phyloP scores from a whole-genome alignment of 768 basidiomycete genomes.

The Rhodosporidiobolus sp. region DNA sequence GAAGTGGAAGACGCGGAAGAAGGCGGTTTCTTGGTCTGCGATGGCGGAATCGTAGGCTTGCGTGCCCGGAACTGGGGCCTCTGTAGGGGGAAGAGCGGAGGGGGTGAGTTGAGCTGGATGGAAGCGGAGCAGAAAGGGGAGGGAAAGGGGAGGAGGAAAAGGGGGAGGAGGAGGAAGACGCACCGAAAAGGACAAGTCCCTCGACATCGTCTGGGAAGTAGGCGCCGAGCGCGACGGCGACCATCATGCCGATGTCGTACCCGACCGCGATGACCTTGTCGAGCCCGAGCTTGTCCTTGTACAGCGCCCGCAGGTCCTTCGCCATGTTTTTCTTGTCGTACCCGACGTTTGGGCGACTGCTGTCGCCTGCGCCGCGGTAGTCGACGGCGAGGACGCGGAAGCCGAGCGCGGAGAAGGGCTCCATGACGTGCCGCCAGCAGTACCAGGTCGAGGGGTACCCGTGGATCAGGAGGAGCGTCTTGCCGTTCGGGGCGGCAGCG shows the following conservation, averaged over 20 bases:
- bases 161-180: neutral
- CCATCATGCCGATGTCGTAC: slow-evolving; percentile 44
- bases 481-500: neutral
- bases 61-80: slow-evolving; percentile 43
- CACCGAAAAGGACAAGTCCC: neutral
- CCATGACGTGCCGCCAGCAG: slow-evolving; percentile 63
- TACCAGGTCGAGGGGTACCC: slow-evolving; percentile 67
- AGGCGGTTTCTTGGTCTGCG: slow-evolving; percentile 21
- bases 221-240: slow-evolving; percentile 31
- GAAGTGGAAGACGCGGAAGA: slow-evolving; percentile 38
- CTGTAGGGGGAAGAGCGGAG: slow-evolving; percentile 4
- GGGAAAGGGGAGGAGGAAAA: neutral
- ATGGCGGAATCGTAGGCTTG: slow-evolving; percentile 32
- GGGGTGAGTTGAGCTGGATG: neutral
- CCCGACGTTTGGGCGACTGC: slow-evolving; percentile 25
- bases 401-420: slow-evolving; percentile 56
- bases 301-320: slow-evolving; percentile 34
- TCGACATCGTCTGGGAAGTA: slow-evolving; percentile 30
- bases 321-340: slow-evolving; percentile 42
- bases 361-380: slow-evolving; percentile 57
- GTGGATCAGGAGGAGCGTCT: slow-evolving; percentile 57
- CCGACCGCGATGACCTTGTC: slow-evolving; percentile 38
- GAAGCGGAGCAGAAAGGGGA: neutral
- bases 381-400: slow-evolving; percentile 66
- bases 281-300: slow-evolving; percentile 34